Evolutionary conservation across 2,329 filamentous ascomycete genomes (phyloP), one percentile per base, ranked within the genome.

Genomic region (Botrytis hyacinthi): DNA sequence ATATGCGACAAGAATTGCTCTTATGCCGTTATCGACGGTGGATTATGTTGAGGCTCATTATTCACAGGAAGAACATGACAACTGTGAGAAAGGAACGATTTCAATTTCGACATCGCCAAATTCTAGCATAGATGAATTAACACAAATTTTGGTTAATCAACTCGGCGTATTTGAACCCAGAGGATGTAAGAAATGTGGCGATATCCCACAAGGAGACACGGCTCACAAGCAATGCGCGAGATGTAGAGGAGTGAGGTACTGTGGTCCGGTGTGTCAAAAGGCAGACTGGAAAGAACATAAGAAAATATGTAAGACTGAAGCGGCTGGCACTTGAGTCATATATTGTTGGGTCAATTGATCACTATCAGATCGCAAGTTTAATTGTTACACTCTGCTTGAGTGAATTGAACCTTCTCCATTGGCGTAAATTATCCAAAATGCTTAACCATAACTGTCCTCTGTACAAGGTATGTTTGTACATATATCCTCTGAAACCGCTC

Each of bases 1-100:
- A 42, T 29, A 29, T 63, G 32, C 59, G 1, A 71, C 69, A 26
- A 63, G 59, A 22, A 22, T 54, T 1, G 59, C 44, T 9, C 26
- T 71, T 10, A 71, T 71, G 44, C 69, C 69, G 32, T n/a, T 71
- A 16, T 48, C n/a, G 12, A 37, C 22, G 10, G 69, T 71, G 9
- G 57, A 48, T 22, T 51, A 48, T 20, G 42, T 51, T 14, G 69
- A 71, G 9, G 29, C 29, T 16, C 62, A 66, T 35, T 46, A 48
- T 66, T 65, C 62, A 8, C 20, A 62, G 26, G 59, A 48, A 29
- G 14, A 37, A 10, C 32, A 32, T 26, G 16, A 16, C 4, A 9
- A 4, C 3, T 29, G 22, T 14, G 32, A 22, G 26, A 16, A 46
- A 29, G 26, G n/a, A 16, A 29, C 22, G 1, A 1, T 22, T 26